phyloP scores from a whole-genome alignment of 2,329 filamentous ascomycete genomes.

The Penicillium glabrum region DNA sequence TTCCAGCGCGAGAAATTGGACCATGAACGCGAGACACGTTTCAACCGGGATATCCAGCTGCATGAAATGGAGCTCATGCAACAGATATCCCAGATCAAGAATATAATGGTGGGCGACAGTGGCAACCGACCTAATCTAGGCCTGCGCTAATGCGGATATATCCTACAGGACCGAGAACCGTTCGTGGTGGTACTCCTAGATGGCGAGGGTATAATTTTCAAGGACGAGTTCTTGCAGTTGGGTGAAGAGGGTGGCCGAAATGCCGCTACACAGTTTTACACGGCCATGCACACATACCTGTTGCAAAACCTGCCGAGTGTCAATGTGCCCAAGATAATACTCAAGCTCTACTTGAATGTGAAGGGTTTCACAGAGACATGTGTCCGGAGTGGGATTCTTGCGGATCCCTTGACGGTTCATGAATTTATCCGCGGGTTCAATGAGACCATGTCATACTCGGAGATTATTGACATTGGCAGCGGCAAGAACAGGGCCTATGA shows the following conservation, averaged over 20 bases:
- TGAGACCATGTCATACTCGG: conserved; percentile 49
- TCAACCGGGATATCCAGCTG: conserved; percentile 49
- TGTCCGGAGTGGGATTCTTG: conserved; percentile 46
- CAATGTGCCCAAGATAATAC: conserved; percentile 49
- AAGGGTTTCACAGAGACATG: conserved; percentile 52
- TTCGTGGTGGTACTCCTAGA: conserved; percentile 57
- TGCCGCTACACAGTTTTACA: conserved; percentile 52
- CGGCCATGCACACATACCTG: conserved; percentile 46
- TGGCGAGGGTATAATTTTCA: conserved; percentile 57
- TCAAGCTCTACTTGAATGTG: conserved; percentile 56
- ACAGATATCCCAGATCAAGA: conserved; percentile 45
- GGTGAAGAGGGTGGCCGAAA: conserved; percentile 55
- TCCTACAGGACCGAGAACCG: conserved; percentile 50
- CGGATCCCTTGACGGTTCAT: conserved; percentile 44
- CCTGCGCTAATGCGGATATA: not conserved
- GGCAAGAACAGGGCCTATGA: conserved; percentile 47
- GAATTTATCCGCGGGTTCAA: conserved; percentile 60
- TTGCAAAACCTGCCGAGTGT: conserved; percentile 42
- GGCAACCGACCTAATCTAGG: not conserved
- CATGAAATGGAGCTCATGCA: conserved; percentile 50
- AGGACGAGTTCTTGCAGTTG: conserved; percentile 49
- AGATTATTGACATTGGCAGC: conserved; percentile 51
- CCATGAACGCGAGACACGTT: conserved; percentile 48
- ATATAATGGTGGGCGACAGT: conserved; percentile 43
- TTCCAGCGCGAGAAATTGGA: conserved; percentile 47